These are phyloP conservation scores for Cornus controversa DNA, from an alignment of 148 eudicot genomes.

Conservation along the genomic window DNA sequence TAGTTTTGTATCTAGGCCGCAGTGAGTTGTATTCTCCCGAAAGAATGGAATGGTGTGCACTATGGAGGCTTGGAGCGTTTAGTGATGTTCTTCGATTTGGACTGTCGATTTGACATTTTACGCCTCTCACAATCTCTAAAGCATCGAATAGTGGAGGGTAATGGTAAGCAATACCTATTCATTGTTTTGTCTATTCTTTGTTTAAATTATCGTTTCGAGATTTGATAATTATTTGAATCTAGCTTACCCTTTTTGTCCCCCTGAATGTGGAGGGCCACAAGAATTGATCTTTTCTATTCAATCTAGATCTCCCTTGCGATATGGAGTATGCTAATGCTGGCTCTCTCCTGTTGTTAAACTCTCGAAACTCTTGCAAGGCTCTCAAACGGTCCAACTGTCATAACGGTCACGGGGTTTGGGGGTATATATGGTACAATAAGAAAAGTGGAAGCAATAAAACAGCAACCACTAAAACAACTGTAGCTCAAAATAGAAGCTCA, in stretches of 20 bases:
- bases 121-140: slow-evolving; percentile 54
- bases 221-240: not conserved
- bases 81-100: slow-evolving; percentile 79
- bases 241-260: not conserved
- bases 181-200: not conserved
- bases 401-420: too few relatives aligned
- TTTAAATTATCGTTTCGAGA: not conserved
- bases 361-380: too few relatives aligned
- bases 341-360: too few relatives aligned
- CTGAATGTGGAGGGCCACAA: too few relatives aligned
- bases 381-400: too few relatives aligned
- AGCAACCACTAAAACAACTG: too few relatives aligned
- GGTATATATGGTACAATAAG: too few relatives aligned
- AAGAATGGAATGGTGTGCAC: slow-evolving; percentile 69
- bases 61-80: slow-evolving; percentile 72
- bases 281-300: too few relatives aligned
- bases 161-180: slow-evolving; percentile 26
- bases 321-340: too few relatives aligned
- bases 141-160: slow-evolving; percentile 36
- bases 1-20: slow-evolving; percentile 47
- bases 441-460: too few relatives aligned
- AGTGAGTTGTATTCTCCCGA: slow-evolving; percentile 74
- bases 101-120: slow-evolving; percentile 79
- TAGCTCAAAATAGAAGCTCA: too few relatives aligned
- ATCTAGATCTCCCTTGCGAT: too few relatives aligned